Evolutionary conservation across 768 basidiomycete species (phyloP), one percentile per base, ranked within the genome.

Genomic region (Cantharellus anzutake): DNA sequence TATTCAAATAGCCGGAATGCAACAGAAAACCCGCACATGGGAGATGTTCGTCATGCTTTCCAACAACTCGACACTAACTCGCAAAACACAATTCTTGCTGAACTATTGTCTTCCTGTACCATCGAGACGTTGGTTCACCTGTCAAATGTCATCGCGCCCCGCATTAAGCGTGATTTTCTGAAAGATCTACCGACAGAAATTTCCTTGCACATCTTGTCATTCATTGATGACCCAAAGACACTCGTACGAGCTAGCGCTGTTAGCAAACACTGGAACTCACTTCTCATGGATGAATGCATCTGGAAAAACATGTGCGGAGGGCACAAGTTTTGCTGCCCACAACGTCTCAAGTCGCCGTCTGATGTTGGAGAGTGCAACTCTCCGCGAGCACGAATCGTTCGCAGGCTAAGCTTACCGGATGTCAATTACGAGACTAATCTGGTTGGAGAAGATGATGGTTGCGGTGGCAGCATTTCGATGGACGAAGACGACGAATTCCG

Each of bases 241-340:
- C 79, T 96, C 5, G 74, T 80, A 0, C 73, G 86, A 5, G 84
- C 84, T 0, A 73, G 77, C 44, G 75, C 77, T 41, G 92, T 93
- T 38, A 84, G 82, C 64, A 72, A 73, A 58, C 74, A 75, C 56
- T 97, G 93, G 93, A 71, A 75, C 11, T 70, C 68, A 14, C 75
- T 96, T 3, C 74, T 83, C 4, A 70, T 75, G 51, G 90, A 91
- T 65, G 88, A 93, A 63, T 76, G 73, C 63, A 73, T 87, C 5
- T 97, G 92, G 93, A 81, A 79, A 69, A 65, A 74, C 5, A 79
- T 94, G 80, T 90, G 84, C 66, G 69, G 72, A 5, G 65, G 72
- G 16, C 77, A 81, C 67, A 76, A 75, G 3, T 85, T 73, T 59
- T 68, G 65, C 4, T 53, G 44, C 44, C 44, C 44, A 29, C 14